Base-by-base conservation (phyloP, 768 basidiomycete species). In the Asterophora lycoperdoides region DNA sequence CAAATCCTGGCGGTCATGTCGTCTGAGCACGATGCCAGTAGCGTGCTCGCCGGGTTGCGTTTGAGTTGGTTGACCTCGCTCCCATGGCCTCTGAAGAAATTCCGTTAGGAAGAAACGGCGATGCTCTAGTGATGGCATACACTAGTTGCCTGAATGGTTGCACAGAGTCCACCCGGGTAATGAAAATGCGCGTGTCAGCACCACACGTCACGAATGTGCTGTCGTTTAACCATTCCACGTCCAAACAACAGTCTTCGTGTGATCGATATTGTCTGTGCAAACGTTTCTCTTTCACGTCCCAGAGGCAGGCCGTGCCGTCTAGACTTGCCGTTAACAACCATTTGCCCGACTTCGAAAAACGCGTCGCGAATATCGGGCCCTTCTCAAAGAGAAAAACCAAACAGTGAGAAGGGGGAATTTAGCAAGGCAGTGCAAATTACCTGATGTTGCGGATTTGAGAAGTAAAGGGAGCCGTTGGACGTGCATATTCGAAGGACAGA, bases 61-160 rank as follows among this genome's bases (percentile, higher is more conserved):
- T 81, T 83, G 42, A 92, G 75, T 62, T 88, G 83, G 58, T 89
- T 92, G 53, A 93, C 75, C 62, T 93, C 90, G 49, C 82, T 77
- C 15, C 68, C 70, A 56, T 93, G 90, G 1, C 87, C 89, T 32
- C 86, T 89, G 52, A 11, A 40, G 36, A 47, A 56, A 33, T 49
- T 11, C 42, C 13, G 49, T 37, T 50, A 15, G 35, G 20, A n/a
- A 20, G 38, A 17, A 20, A 18, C 33, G 1, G 8, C 49, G 37
- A 41, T 5, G 37, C 19, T 26, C 2, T 19, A 44, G 34, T 23
- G 6, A 23, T 4, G 45, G 69, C 84, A 46, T 53, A 87, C 88
- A 68, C 66, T 23, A 89, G 68, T n/a, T 78, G 79, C 57, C 76
- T 80, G 36, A 89, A 64, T 0, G 86, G 80, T 35, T 74, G 71